Base-by-base conservation (phyloP, 192 early-diverging fungal genomes). In the Spizellomyces sp. region DNA sequence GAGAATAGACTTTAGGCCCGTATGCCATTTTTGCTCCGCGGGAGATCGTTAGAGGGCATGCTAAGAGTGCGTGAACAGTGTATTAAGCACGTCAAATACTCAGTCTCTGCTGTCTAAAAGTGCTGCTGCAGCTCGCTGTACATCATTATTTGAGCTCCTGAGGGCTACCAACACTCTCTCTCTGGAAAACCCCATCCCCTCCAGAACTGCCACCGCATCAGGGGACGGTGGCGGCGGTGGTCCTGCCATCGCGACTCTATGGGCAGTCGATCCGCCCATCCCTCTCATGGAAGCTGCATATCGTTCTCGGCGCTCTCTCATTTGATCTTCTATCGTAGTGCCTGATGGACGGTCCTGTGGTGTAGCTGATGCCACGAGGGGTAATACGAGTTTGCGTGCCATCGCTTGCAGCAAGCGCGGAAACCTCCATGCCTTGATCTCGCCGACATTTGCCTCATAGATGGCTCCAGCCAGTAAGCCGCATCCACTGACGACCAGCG, bases 401-500 rank as follows among this genome's bases (percentile, higher is more conserved):
- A 56, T 9, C 0, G 6, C 9, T 7, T 27, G 60, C 15, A 71
- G 15, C 47, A 62, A n/a, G 60, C 22, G 42, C 8, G 77, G 77
- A 36, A 79, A 21, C 22, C 81, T 61, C 64, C 62, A 77, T 8
- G 43, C 41, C 48, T 68, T 36, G 15, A 82, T 59, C 6, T 61
- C 65, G 5, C 71, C 45, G 7, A 64, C 21, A 41, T 77, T 70
- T 8, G 64, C 36, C 17, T 62, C 43, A 55, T 73, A 76, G 5
- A 80, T 55, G 27, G 66, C 57, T 10, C 71, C 81, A 4, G 77
- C 75, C 36, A 75, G 9, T 1, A 79, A 36, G 5, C 81, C 81
- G 57, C 72, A 60, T 5, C 71, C 9, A 43, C 58, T 48, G 9
- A 47, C 21, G 8, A 67, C 15, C 1, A 82, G 10, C 4, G 77